Conservation (phyloP, 2,329 filamentous ascomycete species). For the Zasmidium cellare region DNA sequence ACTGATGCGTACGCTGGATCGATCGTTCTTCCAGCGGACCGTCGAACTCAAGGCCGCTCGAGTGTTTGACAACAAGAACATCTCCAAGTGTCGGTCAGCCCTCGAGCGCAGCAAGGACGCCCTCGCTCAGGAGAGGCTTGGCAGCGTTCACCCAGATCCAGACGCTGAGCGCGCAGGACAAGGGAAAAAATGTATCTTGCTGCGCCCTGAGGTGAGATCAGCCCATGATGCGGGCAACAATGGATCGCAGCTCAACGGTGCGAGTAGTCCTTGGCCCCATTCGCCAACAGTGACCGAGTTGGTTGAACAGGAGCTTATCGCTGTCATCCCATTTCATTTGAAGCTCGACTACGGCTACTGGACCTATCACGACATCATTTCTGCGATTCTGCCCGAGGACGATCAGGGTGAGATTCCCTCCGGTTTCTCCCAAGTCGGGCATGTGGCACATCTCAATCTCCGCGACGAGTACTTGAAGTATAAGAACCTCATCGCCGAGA, state of each 20-base stretch:
- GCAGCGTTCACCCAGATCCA: slow-evolving; percentile 64
- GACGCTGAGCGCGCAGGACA: slow-evolving; percentile 51
- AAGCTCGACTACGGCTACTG: slow-evolving; percentile 81
- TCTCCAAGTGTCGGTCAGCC: slow-evolving; percentile 68
- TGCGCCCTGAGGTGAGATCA: slow-evolving; percentile 43
- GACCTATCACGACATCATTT: slow-evolving; percentile 83
- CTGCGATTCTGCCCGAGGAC: slow-evolving; percentile 76
- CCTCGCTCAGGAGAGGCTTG: slow-evolving; percentile 63
- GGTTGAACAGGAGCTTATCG: slow-evolving; percentile 66
- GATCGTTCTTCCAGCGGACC: slow-evolving; percentile 75
- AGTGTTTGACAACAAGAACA: slow-evolving; percentile 72
- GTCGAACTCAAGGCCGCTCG: slow-evolving; percentile 77
- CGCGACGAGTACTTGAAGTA: slow-evolving; percentile 80
- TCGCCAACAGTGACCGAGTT: slow-evolving; percentile 68
- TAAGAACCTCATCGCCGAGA: slow-evolving; percentile 79
- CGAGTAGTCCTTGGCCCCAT: slow-evolving; percentile 63
- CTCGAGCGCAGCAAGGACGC: slow-evolving; percentile 67
- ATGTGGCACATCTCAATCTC: slow-evolving; percentile 91
- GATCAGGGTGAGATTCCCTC: slow-evolving; percentile 77
- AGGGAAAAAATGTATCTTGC: slow-evolving; percentile 48
- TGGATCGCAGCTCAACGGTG: slow-evolving; percentile 4
- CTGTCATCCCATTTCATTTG: slow-evolving; percentile 73
- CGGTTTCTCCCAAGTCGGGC: slow-evolving; percentile 85
- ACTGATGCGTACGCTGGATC: slow-evolving; percentile 77
- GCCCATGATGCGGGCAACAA: background rate